These are phyloP conservation scores for Cicer judaicum DNA, from an alignment of 306 rosid species.

Conservation along the genomic window DNA sequence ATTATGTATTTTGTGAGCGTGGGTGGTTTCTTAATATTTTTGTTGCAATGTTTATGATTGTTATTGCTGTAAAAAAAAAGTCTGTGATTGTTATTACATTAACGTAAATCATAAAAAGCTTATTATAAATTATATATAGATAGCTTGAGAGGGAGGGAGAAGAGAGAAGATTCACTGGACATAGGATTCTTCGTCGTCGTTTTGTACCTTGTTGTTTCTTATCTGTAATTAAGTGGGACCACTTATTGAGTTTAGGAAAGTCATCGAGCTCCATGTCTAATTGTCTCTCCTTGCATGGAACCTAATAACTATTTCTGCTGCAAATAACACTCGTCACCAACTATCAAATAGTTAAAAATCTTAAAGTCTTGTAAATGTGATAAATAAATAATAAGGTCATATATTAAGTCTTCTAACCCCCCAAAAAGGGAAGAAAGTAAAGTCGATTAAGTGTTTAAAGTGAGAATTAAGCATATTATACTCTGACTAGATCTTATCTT, in stretches of 20 bases:
- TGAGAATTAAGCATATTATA: neutral
- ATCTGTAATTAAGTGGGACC: constrained; percentile 39
- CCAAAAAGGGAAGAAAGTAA: neutral
- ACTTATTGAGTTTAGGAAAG: constrained; percentile 5
- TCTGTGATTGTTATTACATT: neutral
- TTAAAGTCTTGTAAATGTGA: neutral
- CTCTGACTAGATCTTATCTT: neutral
- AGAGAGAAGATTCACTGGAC: constrained; percentile 7
- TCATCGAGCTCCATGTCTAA: constrained; percentile 12
- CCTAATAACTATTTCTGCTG: constrained; percentile 19
- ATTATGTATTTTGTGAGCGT: neutral
- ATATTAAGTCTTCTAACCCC: neutral
- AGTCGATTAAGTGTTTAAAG: neutral
- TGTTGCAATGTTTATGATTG: neutral
- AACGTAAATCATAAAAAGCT: neutral
- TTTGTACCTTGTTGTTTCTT: constrained; percentile 37
- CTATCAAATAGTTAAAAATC: neutral
- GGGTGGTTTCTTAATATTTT: neutral
- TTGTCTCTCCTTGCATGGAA: constrained; percentile 26
- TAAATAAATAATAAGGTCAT: neutral
- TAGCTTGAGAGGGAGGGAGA: neutral
- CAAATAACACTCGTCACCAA: neutral
- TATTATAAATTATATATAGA: neutral
- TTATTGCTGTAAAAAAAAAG: neutral
- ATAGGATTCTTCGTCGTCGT: constrained; percentile 41